Evolutionary conservation across 1,139 yeast species (phyloP).

Genomic region (Suhomyces taliae): DNA sequence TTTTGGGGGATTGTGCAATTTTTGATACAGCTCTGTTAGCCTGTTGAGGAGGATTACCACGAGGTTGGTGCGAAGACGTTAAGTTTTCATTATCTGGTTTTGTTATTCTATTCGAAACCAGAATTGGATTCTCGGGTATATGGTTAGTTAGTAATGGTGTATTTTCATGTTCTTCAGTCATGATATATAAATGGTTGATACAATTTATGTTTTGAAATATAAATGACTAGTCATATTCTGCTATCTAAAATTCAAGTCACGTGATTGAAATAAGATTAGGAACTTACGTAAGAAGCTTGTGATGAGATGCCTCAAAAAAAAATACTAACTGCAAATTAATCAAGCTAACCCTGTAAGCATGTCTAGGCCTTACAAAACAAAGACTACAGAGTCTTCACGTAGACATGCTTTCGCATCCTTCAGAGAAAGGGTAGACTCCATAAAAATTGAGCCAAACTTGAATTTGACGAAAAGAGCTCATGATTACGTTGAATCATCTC

Average conservation of each 20-base stretch:
- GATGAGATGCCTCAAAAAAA: constrained; percentile 14
- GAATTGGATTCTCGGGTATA: constrained; percentile 35
- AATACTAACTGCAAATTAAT: not conserved
- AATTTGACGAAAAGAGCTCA: constrained; percentile 63
- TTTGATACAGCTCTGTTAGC: constrained; percentile 25
- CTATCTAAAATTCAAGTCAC: not conserved
- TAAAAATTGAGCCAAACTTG: constrained; percentile 81
- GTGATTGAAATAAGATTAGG: not conserved
- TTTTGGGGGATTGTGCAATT: constrained; percentile 41
- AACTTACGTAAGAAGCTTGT: not conserved
- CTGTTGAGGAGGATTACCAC: constrained; percentile 12
- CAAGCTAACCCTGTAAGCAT: not conserved
- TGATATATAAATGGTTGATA: not conserved
- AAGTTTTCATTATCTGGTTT: constrained; percentile 1
- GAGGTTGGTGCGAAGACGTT: constrained; percentile 1
- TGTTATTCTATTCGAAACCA: constrained; percentile 8
- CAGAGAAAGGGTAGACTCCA: constrained; percentile 77
- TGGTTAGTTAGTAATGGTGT: constrained; percentile 30
- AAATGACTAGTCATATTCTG: not conserved
- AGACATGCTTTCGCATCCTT: constrained; percentile 72
- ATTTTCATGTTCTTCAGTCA: constrained; percentile 13
- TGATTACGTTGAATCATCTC: constrained; percentile 73
- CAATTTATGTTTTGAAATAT: no score
- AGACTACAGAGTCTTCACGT: constrained; percentile 55
- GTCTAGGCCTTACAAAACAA: constrained; percentile 19